Evolutionary conservation across 2,329 filamentous ascomycete species (phyloP), one percentile per base, ranked within the genome.

Genomic region (Penicillium sclerotigenum): DNA sequence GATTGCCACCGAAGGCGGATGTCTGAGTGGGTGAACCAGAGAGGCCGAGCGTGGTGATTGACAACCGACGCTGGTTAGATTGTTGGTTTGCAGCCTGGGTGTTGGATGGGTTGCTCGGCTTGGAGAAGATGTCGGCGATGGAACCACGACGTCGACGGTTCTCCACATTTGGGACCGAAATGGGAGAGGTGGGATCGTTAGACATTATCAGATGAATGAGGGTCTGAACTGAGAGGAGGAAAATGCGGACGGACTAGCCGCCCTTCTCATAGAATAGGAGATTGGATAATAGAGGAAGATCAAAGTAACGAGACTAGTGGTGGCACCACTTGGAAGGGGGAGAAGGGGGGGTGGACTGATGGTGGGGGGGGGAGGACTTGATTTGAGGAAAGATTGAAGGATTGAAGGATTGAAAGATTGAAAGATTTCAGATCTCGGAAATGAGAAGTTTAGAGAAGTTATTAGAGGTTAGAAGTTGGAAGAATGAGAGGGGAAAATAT

Each of bases 11-110:
- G 62, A 81, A 80, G 11, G 66, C 80, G 60, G 68, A 78, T 63
- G 71, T 64, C 73, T 81, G 78, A 67, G 77, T 84, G n/a, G 87
- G 87, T 5, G 87, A 87, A 61, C 88, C 88, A 4, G 87, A 88
- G n/a, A 91, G 78, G 33, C 89, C 88, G 29, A 91, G 76, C 2
- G 88, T 90, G 43, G 85, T 87, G 68, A 91, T 83, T 42, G 89
- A 92, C 62, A 91, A 82, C 45, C 89, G 85, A 57, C 88, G 86
- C 56, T 68, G 70, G 52, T 65, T 70, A 6, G 73, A 57, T 60
- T 83, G 79, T 28, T 80, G 73, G 57, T 76, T 78, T 50, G 79
- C 76, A 75, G 62, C 76, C 68, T 79, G 75, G 58, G 69, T 65
- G 59, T 59, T 40, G 64, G 61, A 42, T 52, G 63, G 46, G 60